Evolutionary conservation across 73 alveolate species (phyloP).

Genomic region (Tetrahymena malaccensis): DNA sequence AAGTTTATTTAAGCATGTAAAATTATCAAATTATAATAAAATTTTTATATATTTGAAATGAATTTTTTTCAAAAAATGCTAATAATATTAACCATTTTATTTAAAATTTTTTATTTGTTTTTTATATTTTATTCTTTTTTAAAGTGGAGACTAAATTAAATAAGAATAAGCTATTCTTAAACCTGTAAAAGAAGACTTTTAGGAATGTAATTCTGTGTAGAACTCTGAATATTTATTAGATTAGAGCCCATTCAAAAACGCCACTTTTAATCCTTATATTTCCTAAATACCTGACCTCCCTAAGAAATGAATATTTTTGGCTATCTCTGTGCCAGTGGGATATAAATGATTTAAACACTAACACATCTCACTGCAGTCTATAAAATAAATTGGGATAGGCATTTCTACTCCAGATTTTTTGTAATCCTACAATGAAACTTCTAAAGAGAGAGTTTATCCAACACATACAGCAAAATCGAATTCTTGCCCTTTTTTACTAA

Average conservation of each 20-base stretch:
- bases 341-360: not conserved
- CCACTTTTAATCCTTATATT: not conserved
- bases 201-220: not conserved
- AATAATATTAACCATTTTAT: too few species aligned
- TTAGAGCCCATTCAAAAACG: not conserved
- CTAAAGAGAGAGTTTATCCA: not conserved
- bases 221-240: not conserved
- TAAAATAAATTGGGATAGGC: not conserved
- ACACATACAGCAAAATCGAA: not conserved
- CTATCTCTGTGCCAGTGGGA: not conserved
- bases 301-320: not conserved
- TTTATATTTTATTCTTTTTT: not conserved
- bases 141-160: too few species aligned
- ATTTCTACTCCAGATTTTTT: not conserved
- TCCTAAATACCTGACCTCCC: not conserved
- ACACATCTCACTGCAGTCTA: not conserved
- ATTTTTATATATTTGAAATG: too few species aligned
- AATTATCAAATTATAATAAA: too few species aligned
- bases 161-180: not conserved
- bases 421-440: not conserved
- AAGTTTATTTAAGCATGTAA: too few species aligned
- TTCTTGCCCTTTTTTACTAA: not conserved
- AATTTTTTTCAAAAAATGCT: too few species aligned
- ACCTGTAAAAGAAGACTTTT: not conserved
- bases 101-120: too few species aligned